A percentile compares a stretch with the other conserved stretches of the same genome.
These are phyloP conservation scores for Fomitopsis palustris DNA, from an alignment of 1,284 basidiomycete species.

Conservation along the genomic window DNA sequence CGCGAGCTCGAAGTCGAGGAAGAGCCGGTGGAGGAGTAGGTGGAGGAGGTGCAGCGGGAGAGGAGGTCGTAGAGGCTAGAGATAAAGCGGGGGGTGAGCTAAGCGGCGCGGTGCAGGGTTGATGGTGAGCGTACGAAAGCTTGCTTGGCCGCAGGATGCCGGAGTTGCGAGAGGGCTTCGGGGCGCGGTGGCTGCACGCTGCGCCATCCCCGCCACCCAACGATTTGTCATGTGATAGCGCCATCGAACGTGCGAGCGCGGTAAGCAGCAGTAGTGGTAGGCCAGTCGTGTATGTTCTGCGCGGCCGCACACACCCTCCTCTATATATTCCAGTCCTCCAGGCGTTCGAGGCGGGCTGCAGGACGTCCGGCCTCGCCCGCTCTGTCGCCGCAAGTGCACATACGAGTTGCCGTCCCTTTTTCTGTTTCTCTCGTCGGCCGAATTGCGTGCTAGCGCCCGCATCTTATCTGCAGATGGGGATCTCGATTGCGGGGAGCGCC, in stretches of 20 bases:
- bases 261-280: not conserved
- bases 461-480: not conserved
- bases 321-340: not conserved
- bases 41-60: not conserved
- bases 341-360: not conserved
- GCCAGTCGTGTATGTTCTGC: too few relatives aligned
- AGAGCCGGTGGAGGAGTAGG: not conserved
- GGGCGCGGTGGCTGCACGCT: not conserved
- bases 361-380: not conserved
- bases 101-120: conserved; percentile 1
- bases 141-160: not conserved
- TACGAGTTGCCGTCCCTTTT: not conserved
- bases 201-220: not conserved
- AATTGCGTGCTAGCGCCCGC: not conserved
- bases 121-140: conserved; percentile 1
- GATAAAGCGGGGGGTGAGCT: not conserved
- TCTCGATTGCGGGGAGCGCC: not conserved
- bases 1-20: not conserved
- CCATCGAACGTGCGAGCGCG: not conserved
- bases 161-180: not conserved
- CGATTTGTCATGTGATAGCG: not conserved
- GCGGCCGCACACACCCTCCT: not conserved
- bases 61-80: not conserved
- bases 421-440: not conserved
- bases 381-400: conserved; percentile 1